Base-by-base conservation (phyloP, 2,329 filamentous ascomycete species). In the Hymenoscyphus scutula region DNA sequence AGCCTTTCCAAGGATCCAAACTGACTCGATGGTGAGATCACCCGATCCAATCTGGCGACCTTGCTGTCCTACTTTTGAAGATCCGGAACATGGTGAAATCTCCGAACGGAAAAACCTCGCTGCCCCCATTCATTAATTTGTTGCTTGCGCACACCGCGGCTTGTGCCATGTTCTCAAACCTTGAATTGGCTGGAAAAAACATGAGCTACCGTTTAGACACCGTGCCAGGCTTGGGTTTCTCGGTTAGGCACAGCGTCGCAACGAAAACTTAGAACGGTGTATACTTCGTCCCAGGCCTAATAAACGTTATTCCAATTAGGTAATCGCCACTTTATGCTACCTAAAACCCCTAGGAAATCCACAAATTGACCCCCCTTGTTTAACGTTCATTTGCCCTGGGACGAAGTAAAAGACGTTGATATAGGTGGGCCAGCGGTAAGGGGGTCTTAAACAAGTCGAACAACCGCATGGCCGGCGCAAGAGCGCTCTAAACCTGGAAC, bases 81-180 rank as follows among this genome's bases (percentile, higher is more conserved):
- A 65, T 67, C 67, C 63, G 58, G 56, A 60, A 64, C 53, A 48
- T 64, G 60, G 57, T 59, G 62, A 68, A 66, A 64, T 64, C 62
- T 66, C 64, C 67, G 65, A 64, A 68, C 63, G 65, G 65, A 56
- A 62, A 60, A 60, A 62, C 60, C 62, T 68, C 62, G 56, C 62
- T 60, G 64, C 45, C 57, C 32, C 41, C 27, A 13, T 27, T 38
- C 11, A n/a, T 48, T 32, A 29, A 53, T 34, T 32, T 53, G 32
- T 25, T 53, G 17, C 15, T 30, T 48, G 56, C 23, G 61, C 56
- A 51, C 19, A 51, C 10, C 45, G 45, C 45, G 45, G 45, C 19
- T 51, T 51, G 45, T 51, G 45, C 45, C 45, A 51, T 51, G 45
- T 51, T 51, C 25, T 51, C 45, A 51, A 51, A 25, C 45, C 45